Conservation (phyloP, 257 asterid genomes). For the Nicotiana sylvestris region DNA sequence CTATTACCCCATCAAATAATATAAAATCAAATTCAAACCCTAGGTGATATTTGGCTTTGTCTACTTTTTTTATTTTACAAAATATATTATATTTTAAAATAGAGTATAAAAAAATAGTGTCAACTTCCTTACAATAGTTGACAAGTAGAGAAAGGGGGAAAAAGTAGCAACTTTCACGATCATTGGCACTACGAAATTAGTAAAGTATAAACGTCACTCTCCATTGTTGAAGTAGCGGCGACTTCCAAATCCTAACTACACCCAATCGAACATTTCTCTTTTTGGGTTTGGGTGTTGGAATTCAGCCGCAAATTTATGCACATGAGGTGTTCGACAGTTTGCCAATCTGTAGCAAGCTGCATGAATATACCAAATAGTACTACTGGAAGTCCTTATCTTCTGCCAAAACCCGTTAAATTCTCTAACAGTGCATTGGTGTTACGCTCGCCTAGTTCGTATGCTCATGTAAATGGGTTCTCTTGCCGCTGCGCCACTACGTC, state of each 20-base stretch:
- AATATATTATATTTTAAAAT: neutral
- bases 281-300: neutral
- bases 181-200: neutral
- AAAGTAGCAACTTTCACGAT: neutral
- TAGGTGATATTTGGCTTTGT: neutral
- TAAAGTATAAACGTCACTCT: neutral
- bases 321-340: slow-evolving; percentile 13
- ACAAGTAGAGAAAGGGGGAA: neutral
- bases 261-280: neutral
- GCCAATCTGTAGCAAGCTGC: neutral
- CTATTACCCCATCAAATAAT: too few relatives aligned
- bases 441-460: neutral
- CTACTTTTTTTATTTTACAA: neutral
- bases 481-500: slow-evolving; percentile 26
- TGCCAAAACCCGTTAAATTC: neutral
- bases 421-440: neutral
- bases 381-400: neutral
- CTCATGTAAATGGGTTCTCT: neutral
- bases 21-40: neutral
- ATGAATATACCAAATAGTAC: slow-evolving; percentile 9
- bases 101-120: neutral
- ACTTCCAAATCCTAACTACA: too few relatives aligned
- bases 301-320: neutral
- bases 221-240: neutral
- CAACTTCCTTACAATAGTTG: neutral